A percentile compares a stretch with the other conserved stretches of the same genome.
Conservation (phyloP, 2,329 filamentous ascomycete genomes). For the Apiospora arundinis region DNA sequence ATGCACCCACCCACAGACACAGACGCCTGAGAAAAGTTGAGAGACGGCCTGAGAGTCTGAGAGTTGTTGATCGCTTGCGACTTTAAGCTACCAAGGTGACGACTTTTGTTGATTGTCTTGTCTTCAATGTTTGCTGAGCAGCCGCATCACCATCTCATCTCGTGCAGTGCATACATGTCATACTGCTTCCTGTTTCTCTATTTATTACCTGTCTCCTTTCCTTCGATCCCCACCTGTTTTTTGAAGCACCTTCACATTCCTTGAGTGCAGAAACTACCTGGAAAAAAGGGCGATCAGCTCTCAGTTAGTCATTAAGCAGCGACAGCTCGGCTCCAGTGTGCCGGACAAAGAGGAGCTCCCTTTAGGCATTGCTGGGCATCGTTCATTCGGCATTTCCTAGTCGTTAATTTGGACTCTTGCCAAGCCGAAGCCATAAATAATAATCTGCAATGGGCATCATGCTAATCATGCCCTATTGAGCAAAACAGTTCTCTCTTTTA, state of each 20-base stretch:
- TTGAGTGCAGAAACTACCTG: neutral
- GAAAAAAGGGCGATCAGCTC: neutral
- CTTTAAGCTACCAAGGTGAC: conserved; percentile 7
- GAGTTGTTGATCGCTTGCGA: conserved; percentile 3
- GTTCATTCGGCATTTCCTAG: conserved; percentile 2
- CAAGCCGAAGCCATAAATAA: conserved; percentile 23
- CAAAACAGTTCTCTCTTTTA: conserved; percentile 80
- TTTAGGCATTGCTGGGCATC: conserved; percentile 19
- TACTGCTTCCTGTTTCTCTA: neutral
- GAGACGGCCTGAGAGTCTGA: neutral
- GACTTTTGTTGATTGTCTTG: neutral
- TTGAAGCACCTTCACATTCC: conserved; percentile 9
- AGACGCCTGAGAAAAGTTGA: conserved; percentile 3
- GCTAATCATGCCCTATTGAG: conserved; percentile 40
- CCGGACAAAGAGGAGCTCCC: conserved; percentile 20
- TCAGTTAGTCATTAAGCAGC: conserved; percentile 3
- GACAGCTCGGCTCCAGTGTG: conserved; percentile 17
- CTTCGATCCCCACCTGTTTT: neutral
- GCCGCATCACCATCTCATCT: neutral
- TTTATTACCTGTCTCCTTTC: neutral
- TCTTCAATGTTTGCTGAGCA: neutral
- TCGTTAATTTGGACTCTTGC: conserved; percentile 4
- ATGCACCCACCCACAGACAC: neutral
- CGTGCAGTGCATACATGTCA: no score
- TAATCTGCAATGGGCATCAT: conserved; percentile 31